A percentile compares a stretch with the other conserved stretches of the same genome.
These are phyloP conservation scores for Annulohypoxylon nitens DNA, from an alignment of 495 filamentous ascomycete species.

Conservation along the genomic window DNA sequence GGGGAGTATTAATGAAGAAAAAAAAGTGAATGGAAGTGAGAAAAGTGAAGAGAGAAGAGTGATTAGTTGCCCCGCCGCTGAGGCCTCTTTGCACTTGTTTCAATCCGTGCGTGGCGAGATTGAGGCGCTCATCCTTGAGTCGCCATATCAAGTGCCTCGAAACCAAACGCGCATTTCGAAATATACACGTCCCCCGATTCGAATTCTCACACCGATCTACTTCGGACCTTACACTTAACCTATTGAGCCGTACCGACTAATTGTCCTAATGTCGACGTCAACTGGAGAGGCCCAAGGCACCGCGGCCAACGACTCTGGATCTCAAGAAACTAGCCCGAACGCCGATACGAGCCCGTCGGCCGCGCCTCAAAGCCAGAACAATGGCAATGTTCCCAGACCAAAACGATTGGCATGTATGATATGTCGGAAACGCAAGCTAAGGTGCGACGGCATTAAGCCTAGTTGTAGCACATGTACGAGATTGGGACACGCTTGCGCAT, in stretches of 20 bases:
- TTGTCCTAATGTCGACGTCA: constrained; percentile 35
- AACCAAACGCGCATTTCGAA: constrained; percentile 35
- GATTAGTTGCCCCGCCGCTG: neutral
- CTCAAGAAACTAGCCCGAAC: constrained; percentile 48
- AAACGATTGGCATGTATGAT: constrained; percentile 98
- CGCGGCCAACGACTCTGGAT: constrained; percentile 45
- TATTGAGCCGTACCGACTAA: constrained; percentile 1
- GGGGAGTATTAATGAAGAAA: neutral
- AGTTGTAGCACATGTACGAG: constrained; percentile 94
- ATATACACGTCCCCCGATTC: constrained; percentile 17
- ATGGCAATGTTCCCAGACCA: constrained; percentile 77
- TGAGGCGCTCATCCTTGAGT: constrained; percentile 8
- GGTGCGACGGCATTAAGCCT: constrained; percentile 81
- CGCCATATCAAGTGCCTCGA: constrained; percentile 22
- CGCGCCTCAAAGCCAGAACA: constrained; percentile 55
- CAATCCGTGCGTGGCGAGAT: constrained; percentile 17
- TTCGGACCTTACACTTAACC: neutral
- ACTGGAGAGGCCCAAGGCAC: constrained; percentile 28
- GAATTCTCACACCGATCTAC: constrained; percentile 4
- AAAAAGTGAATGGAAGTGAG: constrained; percentile 4
- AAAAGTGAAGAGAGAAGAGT: neutral
- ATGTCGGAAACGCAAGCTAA: constrained; percentile 92
- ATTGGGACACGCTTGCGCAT: constrained; percentile 90
- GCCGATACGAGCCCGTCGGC: constrained; percentile 33
- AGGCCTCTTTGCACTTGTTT: constrained; percentile 7